phyloP scores from a whole-genome alignment of 805 yeast species.

The Millerozyma acaciae region DNA sequence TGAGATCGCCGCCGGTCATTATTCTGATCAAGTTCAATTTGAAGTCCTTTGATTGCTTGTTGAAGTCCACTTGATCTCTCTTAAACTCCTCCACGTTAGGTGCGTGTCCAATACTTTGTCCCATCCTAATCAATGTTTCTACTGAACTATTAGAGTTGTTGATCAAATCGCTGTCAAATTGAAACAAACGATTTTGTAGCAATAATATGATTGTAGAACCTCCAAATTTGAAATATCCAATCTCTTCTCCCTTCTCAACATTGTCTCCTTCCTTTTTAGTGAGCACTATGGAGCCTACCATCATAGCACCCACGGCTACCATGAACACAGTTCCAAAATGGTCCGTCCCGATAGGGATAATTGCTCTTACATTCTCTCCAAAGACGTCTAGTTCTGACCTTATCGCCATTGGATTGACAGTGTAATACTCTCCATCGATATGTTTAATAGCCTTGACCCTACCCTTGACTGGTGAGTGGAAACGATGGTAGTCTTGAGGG shows the following conservation, averaged over 20 bases:
- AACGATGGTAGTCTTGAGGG: constrained; percentile 95
- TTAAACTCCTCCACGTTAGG: constrained; percentile 46
- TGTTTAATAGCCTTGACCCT: constrained; percentile 57
- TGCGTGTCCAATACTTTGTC: constrained; percentile 86
- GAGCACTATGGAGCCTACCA: constrained; percentile 89
- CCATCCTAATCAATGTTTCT: constrained; percentile 84
- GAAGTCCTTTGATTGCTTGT: constrained; percentile 43
- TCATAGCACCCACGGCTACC: constrained; percentile 94
- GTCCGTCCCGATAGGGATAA: constrained; percentile 71
- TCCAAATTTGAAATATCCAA: constrained; percentile 95
- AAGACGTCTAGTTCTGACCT: constrained; percentile 84
- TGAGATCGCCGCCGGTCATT: constrained; percentile 52
- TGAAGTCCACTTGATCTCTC: constrained; percentile 45
- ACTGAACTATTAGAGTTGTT: constrained; percentile 63
- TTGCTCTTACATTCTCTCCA: constrained; percentile 82
- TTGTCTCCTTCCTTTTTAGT: constrained; percentile 59
- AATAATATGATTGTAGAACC: constrained; percentile 82
- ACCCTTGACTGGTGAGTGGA: constrained; percentile 86
- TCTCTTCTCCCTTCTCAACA: constrained; percentile 69
- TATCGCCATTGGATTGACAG: constrained; percentile 97
- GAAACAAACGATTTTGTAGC: constrained; percentile 47
- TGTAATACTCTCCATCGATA: constrained; percentile 88
- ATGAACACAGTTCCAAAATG: constrained; percentile 76
- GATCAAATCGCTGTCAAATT: constrained; percentile 70
- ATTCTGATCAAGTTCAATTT: constrained; percentile 52